These are phyloP conservation scores for Saturnispora halmiae DNA, from an alignment of 805 yeast species.

Conservation along the genomic window DNA sequence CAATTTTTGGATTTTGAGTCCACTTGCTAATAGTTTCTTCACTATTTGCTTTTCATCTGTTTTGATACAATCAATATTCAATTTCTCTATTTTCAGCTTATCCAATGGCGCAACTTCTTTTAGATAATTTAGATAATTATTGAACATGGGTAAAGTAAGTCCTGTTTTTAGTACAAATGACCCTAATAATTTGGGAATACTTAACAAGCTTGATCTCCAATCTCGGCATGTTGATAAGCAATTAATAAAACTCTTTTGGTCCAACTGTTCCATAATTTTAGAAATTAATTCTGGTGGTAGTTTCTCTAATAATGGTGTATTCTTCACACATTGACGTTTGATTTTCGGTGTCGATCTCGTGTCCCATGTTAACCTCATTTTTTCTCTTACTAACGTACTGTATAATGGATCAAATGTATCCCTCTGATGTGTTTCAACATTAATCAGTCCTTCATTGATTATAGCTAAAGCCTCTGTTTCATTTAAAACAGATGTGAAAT, in stretches of 20 bases:
- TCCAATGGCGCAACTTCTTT: conserved; percentile 10
- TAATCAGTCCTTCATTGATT: conserved; percentile 1
- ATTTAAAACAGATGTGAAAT: conserved; percentile 6
- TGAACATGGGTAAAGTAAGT: conserved; percentile 5
- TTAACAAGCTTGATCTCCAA: conserved; percentile 12
- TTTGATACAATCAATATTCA: conserved; percentile 1
- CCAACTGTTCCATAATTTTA: conserved; percentile 8
- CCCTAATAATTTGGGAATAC: conserved; percentile 10
- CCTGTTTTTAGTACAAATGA: conserved; percentile 4
- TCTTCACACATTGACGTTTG: conserved; percentile 3
- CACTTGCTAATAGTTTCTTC: conserved; percentile 8
- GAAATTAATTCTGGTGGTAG: conserved; percentile 11
- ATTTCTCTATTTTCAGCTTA: conserved; percentile 2
- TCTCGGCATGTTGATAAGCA: conserved; percentile 11
- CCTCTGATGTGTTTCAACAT: neutral
- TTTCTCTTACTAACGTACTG: neutral
- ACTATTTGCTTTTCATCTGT: neutral
- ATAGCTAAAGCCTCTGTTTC: conserved; percentile 11
- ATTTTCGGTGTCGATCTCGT: neutral
- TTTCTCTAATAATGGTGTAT: conserved; percentile 8
- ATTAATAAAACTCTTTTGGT: conserved; percentile 5
- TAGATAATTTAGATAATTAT: conserved; percentile 9
- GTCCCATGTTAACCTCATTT: neutral
- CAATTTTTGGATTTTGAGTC: conserved; percentile 6
- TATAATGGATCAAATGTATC: conserved; percentile 1